Evolutionary conservation across 225 moss, liverwort and hornwort genomes (phyloP), one percentile per base, ranked within the genome.

Genomic region (Neckera pumila): DNA sequence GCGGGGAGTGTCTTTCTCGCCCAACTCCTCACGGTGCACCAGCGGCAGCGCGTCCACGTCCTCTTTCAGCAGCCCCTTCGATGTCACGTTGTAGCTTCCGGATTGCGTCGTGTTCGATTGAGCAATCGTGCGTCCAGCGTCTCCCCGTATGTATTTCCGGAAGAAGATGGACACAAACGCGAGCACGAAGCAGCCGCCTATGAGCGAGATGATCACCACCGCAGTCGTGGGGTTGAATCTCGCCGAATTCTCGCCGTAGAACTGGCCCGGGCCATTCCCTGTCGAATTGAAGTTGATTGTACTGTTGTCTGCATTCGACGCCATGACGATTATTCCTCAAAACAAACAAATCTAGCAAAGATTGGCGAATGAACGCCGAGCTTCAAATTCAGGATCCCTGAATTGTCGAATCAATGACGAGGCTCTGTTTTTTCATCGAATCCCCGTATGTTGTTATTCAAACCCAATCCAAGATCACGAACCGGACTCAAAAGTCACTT

Each of bases 191-290:
- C 93, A 95, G 34, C 94, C 98, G 45, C 89, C 93, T 9, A 96
- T 93, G 12, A 98, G 88, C 23, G 92, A 94, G 34, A 97, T 90
- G 79, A 98, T 95, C 75, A 95, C 94, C 63, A 95, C 91, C 76
- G 98, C 97, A 95, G 94, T 97, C 79, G 95, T 97, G 7, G 98
- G 95, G 71, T 95, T 96, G 83, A 98, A 98, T 25, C 64, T 91
- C 77, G 38, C 43, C 34, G 28, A 9, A 12, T 21, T 6, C 77
- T 79, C 12, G 14, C 45, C 58, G 42, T 60, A 53, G 53, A 33
- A 76, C 72, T 10, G 64, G 11, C 56, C 38, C 12, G 49, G 49
- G 49, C 82, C 74, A 40, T 60, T 3, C 38, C 66, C 67, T 64
- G 83, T 47, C 60, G 87, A 45, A 61, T 80, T 80, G 51, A 4